Percentiles rank a stretch among this genome's conserved stretches.
These are phyloP conservation scores for Cryphonectria carpinicola DNA, from an alignment of 2,329 filamentous ascomycete genomes.

Conservation along the genomic window DNA sequence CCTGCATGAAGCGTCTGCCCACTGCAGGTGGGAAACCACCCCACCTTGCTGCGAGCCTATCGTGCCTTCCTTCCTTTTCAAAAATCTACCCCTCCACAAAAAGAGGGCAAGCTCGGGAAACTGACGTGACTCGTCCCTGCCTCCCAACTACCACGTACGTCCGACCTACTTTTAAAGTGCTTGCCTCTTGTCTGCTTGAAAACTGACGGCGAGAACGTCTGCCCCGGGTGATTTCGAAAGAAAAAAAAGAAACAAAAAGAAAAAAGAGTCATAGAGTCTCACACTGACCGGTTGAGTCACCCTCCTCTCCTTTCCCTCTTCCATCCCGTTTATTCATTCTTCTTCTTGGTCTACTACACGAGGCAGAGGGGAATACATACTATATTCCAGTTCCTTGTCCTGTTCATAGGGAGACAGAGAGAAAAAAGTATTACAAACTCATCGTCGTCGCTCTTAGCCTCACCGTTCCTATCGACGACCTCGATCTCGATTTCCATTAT, in stretches of 20 bases:
- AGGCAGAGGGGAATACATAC: background rate
- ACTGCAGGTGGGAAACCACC: constrained; percentile 13
- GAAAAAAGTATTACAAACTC: background rate
- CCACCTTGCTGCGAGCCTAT: constrained; percentile 12
- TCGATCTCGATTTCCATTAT: no score
- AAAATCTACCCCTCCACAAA: constrained; percentile 28
- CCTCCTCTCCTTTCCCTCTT: background rate
- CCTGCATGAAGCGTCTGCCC: background rate
- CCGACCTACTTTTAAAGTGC: background rate
- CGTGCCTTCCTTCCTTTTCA: background rate
- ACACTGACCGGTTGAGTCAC: constrained; percentile 25
- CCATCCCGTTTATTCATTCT: background rate
- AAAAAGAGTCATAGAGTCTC: constrained; percentile 5
- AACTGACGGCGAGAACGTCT: background rate
- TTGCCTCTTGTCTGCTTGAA: background rate
- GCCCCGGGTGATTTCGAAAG: background rate
- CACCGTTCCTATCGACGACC: background rate
- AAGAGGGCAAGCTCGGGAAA: constrained; percentile 10
- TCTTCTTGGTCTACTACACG: background rate
- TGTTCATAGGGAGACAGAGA: background rate
- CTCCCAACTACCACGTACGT: background rate
- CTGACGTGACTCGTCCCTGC: background rate
- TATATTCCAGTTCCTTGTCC: background rate
- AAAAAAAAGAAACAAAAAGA: no score
- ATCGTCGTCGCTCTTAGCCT: background rate